A percentile compares a stretch with the other conserved stretches of the same genome.
These are phyloP conservation scores for Starmerella stigmatis DNA, from an alignment of 805 yeast species.

Conservation along the genomic window DNA sequence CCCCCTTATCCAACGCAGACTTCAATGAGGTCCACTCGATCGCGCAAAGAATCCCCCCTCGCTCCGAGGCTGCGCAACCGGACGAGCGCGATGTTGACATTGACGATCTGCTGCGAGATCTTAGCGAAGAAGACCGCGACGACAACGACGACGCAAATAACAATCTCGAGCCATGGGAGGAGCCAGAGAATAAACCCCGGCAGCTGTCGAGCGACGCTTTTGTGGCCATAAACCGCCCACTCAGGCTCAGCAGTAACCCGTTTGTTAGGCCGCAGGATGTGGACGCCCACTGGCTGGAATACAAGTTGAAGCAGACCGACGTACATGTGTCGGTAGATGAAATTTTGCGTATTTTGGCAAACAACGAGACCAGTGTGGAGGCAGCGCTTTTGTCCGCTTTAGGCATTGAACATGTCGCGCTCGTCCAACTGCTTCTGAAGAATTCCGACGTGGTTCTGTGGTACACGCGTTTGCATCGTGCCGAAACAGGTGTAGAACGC, in stretches of 20 bases:
- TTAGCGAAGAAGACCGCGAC: conserved; percentile 23
- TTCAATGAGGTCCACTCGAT: conserved; percentile 21
- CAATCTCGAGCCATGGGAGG: no score
- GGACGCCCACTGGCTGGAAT: conserved; percentile 44
- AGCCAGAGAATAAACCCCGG: conserved; percentile 3
- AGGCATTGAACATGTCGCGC: conserved; percentile 41
- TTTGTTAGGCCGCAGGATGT: conserved; percentile 35
- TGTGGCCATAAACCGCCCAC: conserved; percentile 14
- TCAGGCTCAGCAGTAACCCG: conserved; percentile 9
- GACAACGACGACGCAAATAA: no score
- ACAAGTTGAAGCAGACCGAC: conserved; percentile 28
- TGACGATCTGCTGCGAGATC: conserved; percentile 28
- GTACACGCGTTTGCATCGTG: conserved; percentile 40
- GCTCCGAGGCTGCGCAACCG: no score
- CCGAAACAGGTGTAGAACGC: conserved; percentile 33
- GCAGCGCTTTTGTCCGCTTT: conserved; percentile 43
- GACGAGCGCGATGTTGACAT: conserved; percentile 28
- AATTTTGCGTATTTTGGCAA: conserved; percentile 35
- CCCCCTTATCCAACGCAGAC: conserved; percentile 26
- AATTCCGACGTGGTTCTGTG: conserved; percentile 47
- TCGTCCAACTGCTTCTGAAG: conserved; percentile 41
- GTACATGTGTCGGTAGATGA: conserved; percentile 6
- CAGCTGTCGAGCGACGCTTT: conserved; percentile 8
- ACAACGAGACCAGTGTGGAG: conserved; percentile 32
- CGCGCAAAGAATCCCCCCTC: conserved; percentile 15